Percentiles rank a stretch among this genome's conserved stretches.
Conservation (phyloP, 2,329 filamentous ascomycete species). For the Lojkania enalia region DNA sequence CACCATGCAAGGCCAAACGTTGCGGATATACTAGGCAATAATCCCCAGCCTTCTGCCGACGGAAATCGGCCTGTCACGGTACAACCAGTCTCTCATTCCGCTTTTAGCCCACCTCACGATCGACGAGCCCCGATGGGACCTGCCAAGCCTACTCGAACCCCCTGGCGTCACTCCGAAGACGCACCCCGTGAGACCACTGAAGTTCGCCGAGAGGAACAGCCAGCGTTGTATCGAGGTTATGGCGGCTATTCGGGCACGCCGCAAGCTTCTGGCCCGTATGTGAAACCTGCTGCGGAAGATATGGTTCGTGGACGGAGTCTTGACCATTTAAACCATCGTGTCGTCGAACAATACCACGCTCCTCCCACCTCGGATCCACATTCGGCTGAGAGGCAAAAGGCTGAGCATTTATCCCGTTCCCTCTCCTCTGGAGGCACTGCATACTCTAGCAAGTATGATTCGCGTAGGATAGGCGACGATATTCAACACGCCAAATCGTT, state of each 20-base stretch:
- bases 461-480: slow-evolving; percentile 53
- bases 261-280: slow-evolving; percentile 29
- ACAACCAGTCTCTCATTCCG: slow-evolving; percentile 44
- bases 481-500: slow-evolving; percentile 67
- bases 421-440: slow-evolving; percentile 35
- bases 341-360: slow-evolving; percentile 44
- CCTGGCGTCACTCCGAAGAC: slow-evolving; percentile 39
- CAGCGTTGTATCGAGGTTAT: slow-evolving; percentile 33
- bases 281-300: slow-evolving; percentile 28
- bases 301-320: slow-evolving; percentile 38
- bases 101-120: slow-evolving; percentile 42
- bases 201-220: slow-evolving; percentile 34
- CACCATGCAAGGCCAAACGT: slow-evolving; percentile 39
- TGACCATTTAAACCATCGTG: slow-evolving; percentile 37
- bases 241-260: slow-evolving; percentile 33
- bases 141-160: slow-evolving; percentile 27
- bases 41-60: slow-evolving; percentile 22
- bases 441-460: slow-evolving; percentile 40
- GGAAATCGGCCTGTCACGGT: slow-evolving; percentile 44
- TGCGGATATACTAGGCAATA: slow-evolving; percentile 35
- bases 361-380: slow-evolving; percentile 45
- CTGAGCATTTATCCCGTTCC: slow-evolving; percentile 40
- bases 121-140: slow-evolving; percentile 22
- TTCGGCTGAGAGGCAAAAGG: slow-evolving; percentile 37
- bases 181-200: slow-evolving; percentile 31